Percentiles rank a stretch among this genome's conserved stretches.
Conservation (phyloP, 1,139 yeast species). For the Nadsonia starkeyi-henricii region DNA sequence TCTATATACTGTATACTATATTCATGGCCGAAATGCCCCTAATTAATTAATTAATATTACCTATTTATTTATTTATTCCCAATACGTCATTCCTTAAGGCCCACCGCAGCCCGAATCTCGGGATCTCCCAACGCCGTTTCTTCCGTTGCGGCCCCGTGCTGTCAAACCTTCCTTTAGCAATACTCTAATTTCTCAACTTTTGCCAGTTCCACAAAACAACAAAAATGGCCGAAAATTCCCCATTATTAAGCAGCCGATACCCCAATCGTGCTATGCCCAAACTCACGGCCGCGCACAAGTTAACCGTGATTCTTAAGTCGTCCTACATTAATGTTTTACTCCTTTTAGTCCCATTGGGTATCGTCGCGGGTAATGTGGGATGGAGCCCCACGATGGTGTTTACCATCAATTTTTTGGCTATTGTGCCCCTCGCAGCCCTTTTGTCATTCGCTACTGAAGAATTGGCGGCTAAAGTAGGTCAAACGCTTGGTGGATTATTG, state of each 20-base stretch:
- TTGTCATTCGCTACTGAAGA: slow-evolving; percentile 90
- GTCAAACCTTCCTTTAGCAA: too few relatives aligned
- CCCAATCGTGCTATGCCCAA: background rate
- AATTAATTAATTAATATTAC: too few relatives aligned
- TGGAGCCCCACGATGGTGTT: slow-evolving; percentile 52
- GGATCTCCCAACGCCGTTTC: too few relatives aligned
- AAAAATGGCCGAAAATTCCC: slow-evolving; percentile 5
- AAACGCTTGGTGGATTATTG: slow-evolving; percentile 80
- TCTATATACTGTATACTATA: too few relatives aligned
- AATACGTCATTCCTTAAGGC: too few relatives aligned
- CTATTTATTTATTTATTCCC: too few relatives aligned
- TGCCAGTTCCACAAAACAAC: too few relatives aligned
- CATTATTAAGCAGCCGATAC: slow-evolving; percentile 1
- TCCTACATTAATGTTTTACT: slow-evolving; percentile 69
- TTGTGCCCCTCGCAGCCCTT: slow-evolving; percentile 82
- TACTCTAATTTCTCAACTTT: too few relatives aligned
- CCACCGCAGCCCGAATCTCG: too few relatives aligned
- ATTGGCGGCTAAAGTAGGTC: slow-evolving; percentile 69
- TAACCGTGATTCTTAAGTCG: slow-evolving; percentile 9
- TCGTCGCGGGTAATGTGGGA: slow-evolving; percentile 46
- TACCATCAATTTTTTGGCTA: slow-evolving; percentile 70
- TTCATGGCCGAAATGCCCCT: too few relatives aligned
- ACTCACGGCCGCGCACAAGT: slow-evolving; percentile 9
- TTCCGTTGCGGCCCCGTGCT: too few relatives aligned
- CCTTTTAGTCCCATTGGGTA: slow-evolving; percentile 79